A percentile compares a stretch with the other conserved stretches of the same genome.
These are phyloP conservation scores for Exidia glandulosa DNA, from an alignment of 768 basidiomycete species.

Conservation along the genomic window DNA sequence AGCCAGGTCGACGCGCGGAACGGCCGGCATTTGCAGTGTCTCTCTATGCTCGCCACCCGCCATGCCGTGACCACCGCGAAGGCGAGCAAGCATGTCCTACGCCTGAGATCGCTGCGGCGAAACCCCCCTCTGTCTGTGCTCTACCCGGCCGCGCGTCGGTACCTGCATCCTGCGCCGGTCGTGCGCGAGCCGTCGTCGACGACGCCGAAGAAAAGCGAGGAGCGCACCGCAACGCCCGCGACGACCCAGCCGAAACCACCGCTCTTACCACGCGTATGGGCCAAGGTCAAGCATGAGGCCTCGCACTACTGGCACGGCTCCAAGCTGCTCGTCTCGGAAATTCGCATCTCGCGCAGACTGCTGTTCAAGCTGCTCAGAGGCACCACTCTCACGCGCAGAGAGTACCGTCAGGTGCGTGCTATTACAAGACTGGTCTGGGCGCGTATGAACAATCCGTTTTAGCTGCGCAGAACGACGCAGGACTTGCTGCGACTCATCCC, in stretches of 20 bases:
- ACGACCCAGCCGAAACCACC: conserved; percentile 19
- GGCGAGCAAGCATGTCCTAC: background rate
- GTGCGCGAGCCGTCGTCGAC: background rate
- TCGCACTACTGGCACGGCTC: conserved; percentile 96
- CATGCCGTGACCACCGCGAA: background rate
- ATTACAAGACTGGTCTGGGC: background rate
- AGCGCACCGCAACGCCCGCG: conserved; percentile 1
- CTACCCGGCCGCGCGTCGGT: background rate
- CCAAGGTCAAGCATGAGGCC: conserved; percentile 89
- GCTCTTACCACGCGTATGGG: conserved; percentile 64
- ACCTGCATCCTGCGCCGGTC: background rate
- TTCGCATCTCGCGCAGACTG: conserved; percentile 76
- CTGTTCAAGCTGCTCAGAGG: conserved; percentile 91
- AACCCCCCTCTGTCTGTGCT: background rate
- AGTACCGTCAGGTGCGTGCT: conserved; percentile 70
- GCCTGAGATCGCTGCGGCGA: background rate
- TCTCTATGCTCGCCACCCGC: background rate
- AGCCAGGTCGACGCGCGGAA: no score
- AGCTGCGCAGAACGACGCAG: conserved; percentile 89
- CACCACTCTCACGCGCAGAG: conserved; percentile 81
- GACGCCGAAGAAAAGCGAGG: background rate
- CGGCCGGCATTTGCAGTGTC: background rate
- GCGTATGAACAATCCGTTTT: background rate
- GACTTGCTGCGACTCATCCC: conserved; percentile 89
- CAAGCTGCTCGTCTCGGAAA: conserved; percentile 88